phyloP scores from a whole-genome alignment of 495 filamentous ascomycete species.

The Penicillium coffeae region DNA sequence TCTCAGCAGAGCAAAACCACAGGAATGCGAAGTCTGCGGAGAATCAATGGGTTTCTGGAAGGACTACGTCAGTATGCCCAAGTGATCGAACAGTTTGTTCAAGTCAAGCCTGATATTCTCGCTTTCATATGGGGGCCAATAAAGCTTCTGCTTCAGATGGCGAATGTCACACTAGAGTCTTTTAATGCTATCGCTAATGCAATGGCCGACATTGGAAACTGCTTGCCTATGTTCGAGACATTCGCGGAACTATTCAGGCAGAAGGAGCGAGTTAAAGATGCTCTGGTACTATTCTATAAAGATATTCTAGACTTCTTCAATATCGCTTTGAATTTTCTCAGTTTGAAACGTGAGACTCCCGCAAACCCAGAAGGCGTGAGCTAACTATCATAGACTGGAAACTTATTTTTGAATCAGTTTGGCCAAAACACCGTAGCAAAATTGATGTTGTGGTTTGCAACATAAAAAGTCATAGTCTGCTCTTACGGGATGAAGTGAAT shows the following conservation, averaged over 20 bases:
- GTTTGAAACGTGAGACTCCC: background rate
- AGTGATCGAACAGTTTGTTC: background rate
- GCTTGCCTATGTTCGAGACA: background rate
- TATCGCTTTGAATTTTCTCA: background rate
- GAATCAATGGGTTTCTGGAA: background rate
- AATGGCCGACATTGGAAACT: background rate
- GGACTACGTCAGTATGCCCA: background rate
- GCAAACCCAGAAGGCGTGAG: background rate
- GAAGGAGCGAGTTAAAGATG: background rate
- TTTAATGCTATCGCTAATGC: background rate
- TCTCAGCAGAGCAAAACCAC: background rate
- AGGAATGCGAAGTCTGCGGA: background rate
- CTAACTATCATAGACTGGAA: background rate
- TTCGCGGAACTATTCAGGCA: background rate
- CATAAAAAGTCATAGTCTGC: background rate
- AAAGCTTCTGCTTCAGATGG: background rate
- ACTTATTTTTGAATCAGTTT: background rate
- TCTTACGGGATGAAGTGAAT: background rate
- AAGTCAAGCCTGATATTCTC: background rate
- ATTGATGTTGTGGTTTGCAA: background rate
- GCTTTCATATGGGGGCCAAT: background rate
- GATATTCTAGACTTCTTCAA: background rate
- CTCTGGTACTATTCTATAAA: background rate
- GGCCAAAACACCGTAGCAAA: background rate
- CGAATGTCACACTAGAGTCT: background rate